Evolutionary conservation across 2,329 filamentous ascomycete species (phyloP).

Genomic region (Claviceps sp.): DNA sequence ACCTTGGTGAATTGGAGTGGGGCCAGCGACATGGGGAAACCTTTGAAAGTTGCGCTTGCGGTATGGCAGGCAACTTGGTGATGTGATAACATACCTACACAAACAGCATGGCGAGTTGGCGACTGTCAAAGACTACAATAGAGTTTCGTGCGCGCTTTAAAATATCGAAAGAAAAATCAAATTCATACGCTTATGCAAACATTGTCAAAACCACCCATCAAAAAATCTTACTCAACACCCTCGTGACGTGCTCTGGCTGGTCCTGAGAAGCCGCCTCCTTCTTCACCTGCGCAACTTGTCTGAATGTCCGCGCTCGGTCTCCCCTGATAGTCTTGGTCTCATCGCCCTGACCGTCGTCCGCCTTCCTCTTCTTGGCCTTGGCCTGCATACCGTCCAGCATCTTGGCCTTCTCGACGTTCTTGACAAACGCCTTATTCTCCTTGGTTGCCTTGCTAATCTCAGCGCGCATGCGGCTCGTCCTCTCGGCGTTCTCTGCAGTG

Average conservation of each 20-base stretch:
- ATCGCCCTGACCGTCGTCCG: slow-evolving; percentile 11
- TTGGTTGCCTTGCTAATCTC: slow-evolving; percentile 63
- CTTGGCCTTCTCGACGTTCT: slow-evolving; percentile 68
- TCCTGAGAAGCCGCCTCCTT: slow-evolving; percentile 30
- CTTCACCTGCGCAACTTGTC: slow-evolving; percentile 47
- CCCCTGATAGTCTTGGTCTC: slow-evolving; percentile 9
- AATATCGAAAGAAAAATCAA: no score
- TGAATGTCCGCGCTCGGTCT: slow-evolving; percentile 38
- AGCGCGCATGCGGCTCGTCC: slow-evolving; percentile 59
- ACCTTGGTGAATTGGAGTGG: no score
- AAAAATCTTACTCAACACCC: slow-evolving; percentile 53
- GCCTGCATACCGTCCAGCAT: slow-evolving; percentile 63
- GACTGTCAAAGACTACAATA: no score
- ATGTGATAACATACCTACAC: no score
- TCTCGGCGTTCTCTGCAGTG: slow-evolving; percentile 66
- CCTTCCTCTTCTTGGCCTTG: slow-evolving; percentile 31
- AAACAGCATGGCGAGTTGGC: no score
- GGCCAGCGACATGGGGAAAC: no score
- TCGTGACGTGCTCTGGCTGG: slow-evolving; percentile 43
- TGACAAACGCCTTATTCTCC: slow-evolving; percentile 71
- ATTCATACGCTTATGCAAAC: not conserved
- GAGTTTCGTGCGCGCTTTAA: no score
- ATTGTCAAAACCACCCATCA: slow-evolving; percentile 15
- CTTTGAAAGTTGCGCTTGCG: no score
- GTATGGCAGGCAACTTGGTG: no score